Percentiles rank a stretch among this genome's conserved stretches.
These are phyloP conservation scores for Exophiala mesophila DNA, from an alignment of 2,329 filamentous ascomycete genomes.

Conservation along the genomic window DNA sequence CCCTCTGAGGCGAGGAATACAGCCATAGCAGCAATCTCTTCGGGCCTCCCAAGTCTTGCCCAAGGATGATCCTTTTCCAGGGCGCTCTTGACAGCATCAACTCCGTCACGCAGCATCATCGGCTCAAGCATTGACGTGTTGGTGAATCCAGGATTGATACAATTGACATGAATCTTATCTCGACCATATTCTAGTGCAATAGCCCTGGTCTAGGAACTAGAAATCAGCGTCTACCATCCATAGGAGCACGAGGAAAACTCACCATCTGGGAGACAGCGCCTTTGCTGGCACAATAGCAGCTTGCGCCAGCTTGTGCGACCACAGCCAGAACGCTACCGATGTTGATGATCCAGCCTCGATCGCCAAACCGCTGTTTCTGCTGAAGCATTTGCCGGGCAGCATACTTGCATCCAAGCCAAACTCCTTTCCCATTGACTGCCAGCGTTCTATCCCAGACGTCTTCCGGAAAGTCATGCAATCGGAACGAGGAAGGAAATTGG, in stretches of 20 bases:
- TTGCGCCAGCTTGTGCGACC: not conserved
- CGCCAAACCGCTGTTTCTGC: not conserved
- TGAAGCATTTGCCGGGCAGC: slow-evolving; percentile 10
- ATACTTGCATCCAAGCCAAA: slow-evolving; percentile 38
- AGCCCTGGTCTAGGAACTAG: no score
- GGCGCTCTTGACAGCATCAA: not conserved
- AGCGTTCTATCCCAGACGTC: slow-evolving; percentile 33
- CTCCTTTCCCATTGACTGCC: slow-evolving; percentile 35
- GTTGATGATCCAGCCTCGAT: not conserved
- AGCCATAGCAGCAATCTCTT: slow-evolving; percentile 27
- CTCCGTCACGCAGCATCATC: not conserved
- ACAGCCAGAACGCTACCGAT: not conserved
- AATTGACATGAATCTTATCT: slow-evolving; percentile 44
- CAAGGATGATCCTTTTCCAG: slow-evolving; percentile 9
- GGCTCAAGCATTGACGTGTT: slow-evolving; percentile 22
- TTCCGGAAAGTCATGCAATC: slow-evolving; percentile 43
- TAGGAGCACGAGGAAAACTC: no score
- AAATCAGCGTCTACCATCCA: no score
- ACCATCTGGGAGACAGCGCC: not conserved
- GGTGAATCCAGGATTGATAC: slow-evolving; percentile 49
- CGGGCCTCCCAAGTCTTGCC: slow-evolving; percentile 19
- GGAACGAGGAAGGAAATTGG: not conserved
- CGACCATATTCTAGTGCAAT: slow-evolving; percentile 33
- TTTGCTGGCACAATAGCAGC: not conserved
- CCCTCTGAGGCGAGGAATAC: slow-evolving; percentile 37